Conservation (phyloP, 208 protist genomes). For the Acanthamoeba lenticulata region DNA sequence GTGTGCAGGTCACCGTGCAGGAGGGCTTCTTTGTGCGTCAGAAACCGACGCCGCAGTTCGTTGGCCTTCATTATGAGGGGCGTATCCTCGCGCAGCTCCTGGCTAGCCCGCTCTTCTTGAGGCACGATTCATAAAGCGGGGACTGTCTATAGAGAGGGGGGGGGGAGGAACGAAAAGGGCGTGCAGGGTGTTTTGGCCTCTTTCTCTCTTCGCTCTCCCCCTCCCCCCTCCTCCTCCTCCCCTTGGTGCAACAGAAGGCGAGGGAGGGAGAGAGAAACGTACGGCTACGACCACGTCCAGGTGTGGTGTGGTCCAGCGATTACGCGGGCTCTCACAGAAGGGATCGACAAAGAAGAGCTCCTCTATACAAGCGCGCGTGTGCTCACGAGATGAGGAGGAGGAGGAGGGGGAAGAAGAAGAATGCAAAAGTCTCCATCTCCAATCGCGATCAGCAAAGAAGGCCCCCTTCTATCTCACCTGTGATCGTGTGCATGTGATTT, state of each 20-base stretch:
- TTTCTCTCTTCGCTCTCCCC: no score
- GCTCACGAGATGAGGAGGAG: neutral
- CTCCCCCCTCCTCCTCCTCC: no score
- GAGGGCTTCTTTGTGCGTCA: constrained; percentile 59
- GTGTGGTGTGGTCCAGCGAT: constrained; percentile 58
- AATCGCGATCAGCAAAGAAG: neutral
- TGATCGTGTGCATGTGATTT: constrained; percentile 26
- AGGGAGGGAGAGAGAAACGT: neutral
- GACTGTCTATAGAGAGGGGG: no score
- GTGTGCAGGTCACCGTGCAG: constrained; percentile 70
- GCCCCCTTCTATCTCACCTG: neutral
- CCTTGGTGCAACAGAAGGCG: neutral
- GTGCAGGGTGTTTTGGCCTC: no score
- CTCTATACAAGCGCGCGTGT: neutral
- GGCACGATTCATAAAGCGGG: no score
- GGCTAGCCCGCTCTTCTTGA: neutral
- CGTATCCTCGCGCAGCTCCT: neutral
- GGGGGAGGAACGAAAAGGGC: no score
- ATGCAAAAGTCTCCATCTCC: neutral
- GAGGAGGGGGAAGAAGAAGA: neutral
- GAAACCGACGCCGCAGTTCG: neutral
- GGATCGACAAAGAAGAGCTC: constrained; percentile 61
- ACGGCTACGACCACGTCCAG: constrained; percentile 17
- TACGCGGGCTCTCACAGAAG: neutral
- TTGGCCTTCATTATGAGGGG: neutral